Conservation (phyloP, 2,329 filamentous ascomycete genomes). For the Fusarium foetens region DNA sequence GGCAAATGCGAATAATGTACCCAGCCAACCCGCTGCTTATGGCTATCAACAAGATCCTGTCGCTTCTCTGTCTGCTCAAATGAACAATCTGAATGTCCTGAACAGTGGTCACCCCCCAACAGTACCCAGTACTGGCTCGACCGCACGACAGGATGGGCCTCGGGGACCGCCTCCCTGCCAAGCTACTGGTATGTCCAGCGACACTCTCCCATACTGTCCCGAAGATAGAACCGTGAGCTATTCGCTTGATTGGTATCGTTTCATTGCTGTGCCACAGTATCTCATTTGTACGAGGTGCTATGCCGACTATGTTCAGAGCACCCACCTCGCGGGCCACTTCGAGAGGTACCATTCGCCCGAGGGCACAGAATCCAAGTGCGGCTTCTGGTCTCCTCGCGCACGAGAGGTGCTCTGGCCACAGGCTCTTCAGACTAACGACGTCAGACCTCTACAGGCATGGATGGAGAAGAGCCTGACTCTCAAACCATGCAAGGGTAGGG, state of each 20-base stretch:
- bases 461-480: conserved; percentile 43
- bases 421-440: conserved; percentile 42
- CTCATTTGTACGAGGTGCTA: conserved; percentile 56
- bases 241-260: conserved; percentile 47
- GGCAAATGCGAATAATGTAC: rapidly evolving
- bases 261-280: conserved; percentile 44
- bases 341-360: conserved; percentile 37
- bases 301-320: conserved; percentile 49
- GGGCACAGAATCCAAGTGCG: conserved; percentile 46
- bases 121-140: rapidly evolving
- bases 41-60: conserved; percentile 8
- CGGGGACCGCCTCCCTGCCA: conserved; percentile 25
- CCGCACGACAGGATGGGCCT: not conserved
- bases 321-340: conserved; percentile 47
- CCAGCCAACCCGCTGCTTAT: not conserved
- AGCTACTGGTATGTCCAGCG: conserved; percentile 37
- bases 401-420: conserved; percentile 49
- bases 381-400: conserved; percentile 48
- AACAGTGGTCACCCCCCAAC: not conserved
- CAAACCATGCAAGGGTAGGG: conserved; percentile 45
- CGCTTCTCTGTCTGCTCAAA: conserved; percentile 22
- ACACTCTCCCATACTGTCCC: conserved; percentile 45
- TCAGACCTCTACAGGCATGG: conserved; percentile 44
- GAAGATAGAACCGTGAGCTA: conserved; percentile 44
- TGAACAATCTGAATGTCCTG: conserved; percentile 28